Conservation (phyloP, 2,329 filamentous ascomycete species). For the Paecilomyces fulvus region DNA sequence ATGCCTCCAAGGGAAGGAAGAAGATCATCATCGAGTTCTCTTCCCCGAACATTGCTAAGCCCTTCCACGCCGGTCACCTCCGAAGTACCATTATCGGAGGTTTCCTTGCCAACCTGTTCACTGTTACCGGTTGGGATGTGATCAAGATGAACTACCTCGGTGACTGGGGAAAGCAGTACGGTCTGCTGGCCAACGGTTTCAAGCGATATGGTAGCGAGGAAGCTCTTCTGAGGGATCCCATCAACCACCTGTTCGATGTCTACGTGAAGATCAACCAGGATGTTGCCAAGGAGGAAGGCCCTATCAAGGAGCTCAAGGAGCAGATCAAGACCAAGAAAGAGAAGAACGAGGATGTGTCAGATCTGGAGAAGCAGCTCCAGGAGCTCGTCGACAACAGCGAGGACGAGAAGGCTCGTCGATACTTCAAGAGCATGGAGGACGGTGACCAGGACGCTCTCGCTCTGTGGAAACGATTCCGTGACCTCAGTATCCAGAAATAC, state of each 20-base stretch:
- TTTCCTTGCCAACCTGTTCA: slow-evolving; percentile 55
- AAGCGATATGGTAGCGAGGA: slow-evolving; percentile 55
- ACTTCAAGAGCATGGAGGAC: slow-evolving; percentile 62
- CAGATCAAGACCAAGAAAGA: slow-evolving; percentile 40
- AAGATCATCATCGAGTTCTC: slow-evolving; percentile 58
- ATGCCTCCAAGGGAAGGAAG: slow-evolving; percentile 49
- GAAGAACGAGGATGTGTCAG: slow-evolving; percentile 40
- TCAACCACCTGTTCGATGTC: slow-evolving; percentile 58
- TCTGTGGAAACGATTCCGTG: slow-evolving; percentile 56
- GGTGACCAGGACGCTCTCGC: slow-evolving; percentile 50
- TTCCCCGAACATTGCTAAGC: slow-evolving; percentile 59
- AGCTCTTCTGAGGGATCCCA: slow-evolving; percentile 51
- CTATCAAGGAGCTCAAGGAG: slow-evolving; percentile 47
- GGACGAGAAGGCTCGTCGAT: slow-evolving; percentile 53
- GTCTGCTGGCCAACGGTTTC: slow-evolving; percentile 55
- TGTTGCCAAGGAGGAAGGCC: slow-evolving; percentile 47
- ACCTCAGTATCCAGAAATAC: slow-evolving; percentile 57
- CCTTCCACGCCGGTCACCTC: slow-evolving; percentile 58
- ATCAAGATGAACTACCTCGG: slow-evolving; percentile 59
- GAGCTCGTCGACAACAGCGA: slow-evolving; percentile 44
- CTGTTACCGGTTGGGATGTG: slow-evolving; percentile 54
- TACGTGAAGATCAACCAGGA: slow-evolving; percentile 57
- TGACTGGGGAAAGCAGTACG: slow-evolving; percentile 63
- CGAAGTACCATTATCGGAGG: slow-evolving; percentile 60
- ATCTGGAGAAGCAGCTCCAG: slow-evolving; percentile 42